Conservation (phyloP, 2,329 filamentous ascomycete genomes). For the Akanthomyces dipterigenus region DNA sequence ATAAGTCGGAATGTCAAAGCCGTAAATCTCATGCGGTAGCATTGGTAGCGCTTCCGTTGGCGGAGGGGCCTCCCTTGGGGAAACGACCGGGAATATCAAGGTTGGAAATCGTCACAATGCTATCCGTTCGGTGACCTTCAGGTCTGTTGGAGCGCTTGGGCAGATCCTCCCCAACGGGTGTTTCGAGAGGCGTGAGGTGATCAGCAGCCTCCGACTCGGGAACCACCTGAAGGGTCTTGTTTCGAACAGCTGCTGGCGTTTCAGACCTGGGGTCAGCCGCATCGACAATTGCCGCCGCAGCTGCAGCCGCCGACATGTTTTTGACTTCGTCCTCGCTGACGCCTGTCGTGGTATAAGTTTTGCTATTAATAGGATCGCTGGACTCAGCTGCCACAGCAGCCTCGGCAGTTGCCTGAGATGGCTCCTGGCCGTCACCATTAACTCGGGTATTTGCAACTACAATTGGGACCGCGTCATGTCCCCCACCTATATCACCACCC, state of each 20-base stretch:
- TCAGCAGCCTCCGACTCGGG: conserved; percentile 15
- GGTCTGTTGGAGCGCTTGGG: conserved; percentile 7
- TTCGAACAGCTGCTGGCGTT: neutral
- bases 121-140: conserved; percentile 29
- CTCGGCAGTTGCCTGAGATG: neutral
- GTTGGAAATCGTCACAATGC: conserved; percentile 53
- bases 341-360: conserved; percentile 13
- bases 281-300: conserved; percentile 2
- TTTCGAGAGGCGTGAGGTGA: conserved; percentile 9
- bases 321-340: conserved; percentile 1
- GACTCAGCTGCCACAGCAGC: neutral
- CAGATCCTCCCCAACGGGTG: conserved; percentile 13
- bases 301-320: neutral
- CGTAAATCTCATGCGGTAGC: conserved; percentile 44
- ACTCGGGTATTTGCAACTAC: conserved; percentile 6
- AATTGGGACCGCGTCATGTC: conserved; percentile 9
- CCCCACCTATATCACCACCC: conserved; percentile 2
- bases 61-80: conserved; percentile 42
- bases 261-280: neutral
- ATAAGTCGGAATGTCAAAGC: conserved; percentile 13
- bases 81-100: conserved; percentile 65
- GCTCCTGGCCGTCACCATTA: conserved; percentile 9
- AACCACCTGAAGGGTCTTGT: conserved; percentile 10
- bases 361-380: conserved; percentile 8
- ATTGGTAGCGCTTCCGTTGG: conserved; percentile 37